Evolutionary conservation across 2,329 filamentous ascomycete species (phyloP), one percentile per base, ranked within the genome.

Genomic region (Venturia carpophila): DNA sequence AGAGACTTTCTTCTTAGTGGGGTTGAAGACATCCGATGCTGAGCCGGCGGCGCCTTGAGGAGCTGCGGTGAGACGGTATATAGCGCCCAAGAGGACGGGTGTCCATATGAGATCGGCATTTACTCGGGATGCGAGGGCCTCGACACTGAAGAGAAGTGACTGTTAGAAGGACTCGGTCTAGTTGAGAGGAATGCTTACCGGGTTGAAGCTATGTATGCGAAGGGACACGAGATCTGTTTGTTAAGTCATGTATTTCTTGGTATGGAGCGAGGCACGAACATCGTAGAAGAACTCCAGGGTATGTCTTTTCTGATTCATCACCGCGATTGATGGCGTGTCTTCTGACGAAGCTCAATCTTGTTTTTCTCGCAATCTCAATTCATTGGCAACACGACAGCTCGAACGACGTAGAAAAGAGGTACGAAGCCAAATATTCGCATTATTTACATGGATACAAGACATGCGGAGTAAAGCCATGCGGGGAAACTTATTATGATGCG

Each of bases 141-240:
- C 65, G 5, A 75, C 67, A 34, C 73, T 71, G 1, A 30, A 24
- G 7, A 3, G 47, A 13, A 17, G 17, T 39, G 5, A n/a, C 3
- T 58, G 7, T 37, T 47, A 61, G n/a, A 24, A 27, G 19, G 24
- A 58, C 37, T 30, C 19, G 24, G 5, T 60, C 15, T 19, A 5
- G 27, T 19, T 5, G 49, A 5, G 37, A 24, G 34, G 11, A 43
- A 9, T 61, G 10, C 56, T 24, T 5, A 55, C 64, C 52, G 47
- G 47, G 72, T 74, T 9, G 72, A 74, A 13, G 73, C 73, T 63
- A 75, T 75, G 68, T 75, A 75, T n/a, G 73, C 73, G 62, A 74
- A 75, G 6, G 73, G 73, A 58, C 73, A 75, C 10, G 73, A 75
- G 37, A 75, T 75, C 69, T 71, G 47, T 6, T 37, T 3, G 34